Evolutionary conservation across 1,284 basidiomycete species (phyloP), one percentile per base, ranked within the genome.

Genomic region (Austroboletus niveus): DNA sequence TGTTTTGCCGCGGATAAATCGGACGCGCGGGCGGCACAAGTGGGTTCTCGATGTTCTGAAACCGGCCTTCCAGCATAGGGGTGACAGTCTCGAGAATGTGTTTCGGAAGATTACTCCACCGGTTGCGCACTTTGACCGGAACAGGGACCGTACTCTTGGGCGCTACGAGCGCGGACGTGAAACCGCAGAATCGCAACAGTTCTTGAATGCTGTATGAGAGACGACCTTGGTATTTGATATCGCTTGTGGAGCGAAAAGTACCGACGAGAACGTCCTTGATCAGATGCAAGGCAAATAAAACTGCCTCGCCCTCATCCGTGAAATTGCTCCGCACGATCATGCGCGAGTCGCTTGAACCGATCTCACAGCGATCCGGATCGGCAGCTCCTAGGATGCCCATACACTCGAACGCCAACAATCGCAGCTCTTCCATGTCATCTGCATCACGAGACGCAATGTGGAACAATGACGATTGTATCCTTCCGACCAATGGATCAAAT

Each of bases 191-290:
- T 52, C 81, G 84, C 27, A 97, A 75, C 30, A 99, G 76, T 62
- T 98, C 91, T 72, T 99, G 97, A 38, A 99, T 95, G 2, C 89
- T 89, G 65, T 85, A 98, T 0, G 94, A 94, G 8, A 99, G 81
- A 56, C 90, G 85, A 36, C 81, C 86, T 68, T 99, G 97, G 64
- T 98, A 94, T 57, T 83, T 86, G 57, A 95, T 90, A 64, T 99
- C 96, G 61, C 92, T 94, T 0, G 96, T 95, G 0, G 94, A 90
- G 5, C 92, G 84, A 72, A 94, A 98, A 0, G 92, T 89, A n/a
- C 87, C 86, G 11, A 98, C 93, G 2, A 99, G 81, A 1, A 97
- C 79, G 57, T 96, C 85, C 44, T 79, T 77, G 52, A 99, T 88
- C 45, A 98, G 82, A 66, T 95, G 89, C 22, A 95, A 70, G 1